Evolutionary conservation across 345 rosid genomes (phyloP), one percentile per base, ranked within the genome.

Genomic region (Laguncularia racemosa): DNA sequence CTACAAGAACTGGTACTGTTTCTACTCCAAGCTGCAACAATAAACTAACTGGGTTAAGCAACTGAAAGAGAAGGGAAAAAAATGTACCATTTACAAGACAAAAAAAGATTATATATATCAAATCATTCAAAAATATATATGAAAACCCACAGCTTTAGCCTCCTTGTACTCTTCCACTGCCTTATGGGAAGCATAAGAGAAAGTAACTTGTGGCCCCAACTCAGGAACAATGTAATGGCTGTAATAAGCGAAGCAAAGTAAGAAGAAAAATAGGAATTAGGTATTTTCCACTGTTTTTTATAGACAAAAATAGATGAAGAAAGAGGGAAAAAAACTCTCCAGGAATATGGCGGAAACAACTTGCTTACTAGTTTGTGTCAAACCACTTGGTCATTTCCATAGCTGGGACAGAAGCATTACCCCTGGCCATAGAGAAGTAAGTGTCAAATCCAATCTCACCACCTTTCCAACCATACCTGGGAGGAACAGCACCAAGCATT

Each of bases 351-450:
- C 14, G 44, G 46, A 46, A 45, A 50, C 52, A 33, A 21, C 12
- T 54, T 57, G 87, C 97, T 84, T 70, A 92, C 98, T 92, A 92
- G 89, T 92, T 92, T 77, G 98, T 92, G 84, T 92, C 98, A 52
- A 92, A 86, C 97, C 98, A 92, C 91, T 92, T 89, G 78, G 97
- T 92, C 98, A 92, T 92, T 69, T 92, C 98, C 98, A 92, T 92
- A 46, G 98, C 98, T 0, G 96, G 97, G 2, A 92, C 97, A 53
- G 87, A 63, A 68, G 98, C 93, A 57, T 89, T 92, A 47, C 96
- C 96, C 81, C 98, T 84, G 40, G 98, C 98, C 98, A 89, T 89
- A 53, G 96, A 92, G 77, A 92, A 92, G 81, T 78, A 92, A 51
- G 78, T 70, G 59, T 81, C 91, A 0, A 86, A 80, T 12, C 82